These are phyloP conservation scores for Przewalskia tangutica DNA, from an alignment of 257 asterid species.

Conservation along the genomic window DNA sequence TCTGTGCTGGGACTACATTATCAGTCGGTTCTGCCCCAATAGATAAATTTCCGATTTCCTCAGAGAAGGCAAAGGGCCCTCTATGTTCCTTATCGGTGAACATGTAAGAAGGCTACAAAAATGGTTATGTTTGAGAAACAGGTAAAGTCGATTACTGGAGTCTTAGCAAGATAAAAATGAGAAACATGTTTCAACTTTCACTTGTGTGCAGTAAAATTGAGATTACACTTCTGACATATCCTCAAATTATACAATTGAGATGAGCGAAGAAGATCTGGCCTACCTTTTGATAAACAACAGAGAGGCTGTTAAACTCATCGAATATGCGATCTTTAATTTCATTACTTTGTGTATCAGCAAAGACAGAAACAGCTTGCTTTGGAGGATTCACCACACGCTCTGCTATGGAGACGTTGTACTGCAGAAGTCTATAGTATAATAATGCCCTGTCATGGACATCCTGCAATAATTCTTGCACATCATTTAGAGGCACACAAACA, in stretches of 20 bases:
- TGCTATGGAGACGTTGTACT: constrained; percentile 65
- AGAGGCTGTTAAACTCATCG: constrained; percentile 95
- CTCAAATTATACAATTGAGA: neutral
- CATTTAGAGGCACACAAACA: neutral
- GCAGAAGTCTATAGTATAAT: constrained; percentile 84
- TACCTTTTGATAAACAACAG: constrained; percentile 97
- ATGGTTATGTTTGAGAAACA: neutral
- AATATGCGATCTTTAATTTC: constrained; percentile 97
- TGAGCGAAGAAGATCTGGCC: neutral
- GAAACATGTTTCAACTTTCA: neutral
- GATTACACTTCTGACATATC: neutral
- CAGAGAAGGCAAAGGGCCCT: constrained; percentile 94
- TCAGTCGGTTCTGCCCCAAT: constrained; percentile 51
- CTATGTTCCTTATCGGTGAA: constrained; percentile 94
- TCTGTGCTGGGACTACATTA: constrained; percentile 42
- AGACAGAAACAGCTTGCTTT: constrained; percentile 98
- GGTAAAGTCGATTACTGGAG: neutral
- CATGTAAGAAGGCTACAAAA: constrained; percentile 94
- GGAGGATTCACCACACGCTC: constrained; percentile 95
- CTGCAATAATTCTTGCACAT: constrained; percentile 35
- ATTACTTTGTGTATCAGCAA: constrained; percentile 91
- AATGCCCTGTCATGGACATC: constrained; percentile 99
- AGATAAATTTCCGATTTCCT: constrained; percentile 67
- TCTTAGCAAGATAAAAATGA: neutral
- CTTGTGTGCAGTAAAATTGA: neutral